Evolutionary conservation across 202 grass and related monocot species (phyloP).

Genomic region (Carex arenaria): DNA sequence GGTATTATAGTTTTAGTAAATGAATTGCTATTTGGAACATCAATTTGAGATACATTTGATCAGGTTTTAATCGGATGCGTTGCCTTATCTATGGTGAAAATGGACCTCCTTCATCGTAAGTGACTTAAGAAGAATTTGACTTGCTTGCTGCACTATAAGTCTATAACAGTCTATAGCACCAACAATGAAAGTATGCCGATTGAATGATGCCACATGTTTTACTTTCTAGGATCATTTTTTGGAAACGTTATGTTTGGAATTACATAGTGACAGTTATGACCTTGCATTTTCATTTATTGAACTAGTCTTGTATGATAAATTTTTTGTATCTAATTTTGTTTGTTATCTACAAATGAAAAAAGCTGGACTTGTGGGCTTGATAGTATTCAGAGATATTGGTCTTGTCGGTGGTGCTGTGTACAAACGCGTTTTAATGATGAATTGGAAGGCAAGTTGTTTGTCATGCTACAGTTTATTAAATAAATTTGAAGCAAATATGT

Average conservation of each 20-base stretch:
- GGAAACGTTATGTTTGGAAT: not conserved
- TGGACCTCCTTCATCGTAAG: conserved; percentile 78
- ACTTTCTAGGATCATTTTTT: conserved; percentile 7
- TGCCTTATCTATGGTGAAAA: conserved; percentile 76
- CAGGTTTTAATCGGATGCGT: conserved; percentile 87
- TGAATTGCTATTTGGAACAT: conserved; percentile 5
- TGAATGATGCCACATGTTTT: conserved; percentile 9
- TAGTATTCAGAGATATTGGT: conserved; percentile 68
- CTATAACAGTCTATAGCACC: not conserved
- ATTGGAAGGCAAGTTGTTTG: conserved; percentile 64
- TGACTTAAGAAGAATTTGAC: conserved; percentile 18
- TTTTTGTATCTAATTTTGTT: conserved; percentile 12
- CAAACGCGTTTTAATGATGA: conserved; percentile 72
- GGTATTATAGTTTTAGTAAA: conserved; percentile 3
- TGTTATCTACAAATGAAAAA: conserved; percentile 21
- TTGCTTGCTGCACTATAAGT: not conserved
- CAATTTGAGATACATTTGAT: conserved; percentile 26
- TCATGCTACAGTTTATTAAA: not conserved
- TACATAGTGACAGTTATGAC: not conserved
- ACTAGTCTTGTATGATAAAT: conserved; percentile 18
- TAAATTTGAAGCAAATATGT: not conserved
- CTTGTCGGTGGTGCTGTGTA: conserved; percentile 87
- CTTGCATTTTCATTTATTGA: not conserved
- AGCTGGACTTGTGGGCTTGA: conserved; percentile 78
- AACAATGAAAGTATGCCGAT: not conserved